A percentile compares a stretch with the other conserved stretches of the same genome.
Evolutionary conservation across 2,329 filamentous ascomycete genomes (phyloP).

Genomic region (Catunica adiposa): DNA sequence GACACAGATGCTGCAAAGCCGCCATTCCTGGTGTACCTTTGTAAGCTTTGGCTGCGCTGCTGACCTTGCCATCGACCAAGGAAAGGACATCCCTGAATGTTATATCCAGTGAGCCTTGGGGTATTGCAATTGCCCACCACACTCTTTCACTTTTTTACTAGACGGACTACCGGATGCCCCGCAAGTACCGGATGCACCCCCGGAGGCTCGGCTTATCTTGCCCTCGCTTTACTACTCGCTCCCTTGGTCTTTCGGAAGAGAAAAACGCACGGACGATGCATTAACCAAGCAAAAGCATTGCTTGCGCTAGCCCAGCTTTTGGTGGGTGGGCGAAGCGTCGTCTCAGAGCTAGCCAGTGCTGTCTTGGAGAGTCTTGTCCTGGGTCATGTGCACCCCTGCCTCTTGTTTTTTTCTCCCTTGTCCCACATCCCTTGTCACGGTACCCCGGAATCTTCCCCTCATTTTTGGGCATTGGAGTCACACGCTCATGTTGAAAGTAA

Average conservation of each 20-base stretch:
- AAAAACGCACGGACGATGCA: background rate
- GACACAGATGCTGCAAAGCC: background rate
- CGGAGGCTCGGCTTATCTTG: background rate
- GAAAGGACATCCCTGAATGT: background rate
- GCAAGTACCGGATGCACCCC: conserved; percentile 15
- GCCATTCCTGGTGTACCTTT: no score
- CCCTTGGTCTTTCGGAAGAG: background rate
- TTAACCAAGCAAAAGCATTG: background rate
- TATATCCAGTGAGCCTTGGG: background rate
- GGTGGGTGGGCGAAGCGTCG: background rate
- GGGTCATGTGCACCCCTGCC: background rate
- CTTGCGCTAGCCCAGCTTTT: background rate
- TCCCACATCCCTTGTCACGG: background rate
- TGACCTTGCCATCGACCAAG: background rate
- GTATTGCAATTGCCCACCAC: background rate
- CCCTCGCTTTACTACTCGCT: background rate
- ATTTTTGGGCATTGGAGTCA: background rate
- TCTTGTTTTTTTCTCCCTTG: background rate
- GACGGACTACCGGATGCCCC: conserved; percentile 15
- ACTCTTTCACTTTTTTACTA: conserved; percentile 14
- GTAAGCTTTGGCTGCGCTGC: background rate
- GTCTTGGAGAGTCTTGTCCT: background rate
- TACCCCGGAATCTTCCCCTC: background rate
- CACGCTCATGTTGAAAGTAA: background rate
- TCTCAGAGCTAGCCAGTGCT: background rate